Percentiles rank a stretch among this genome's conserved stretches.
Conservation (phyloP, 345 rosid genomes). For the Syzygium oleosum region DNA sequence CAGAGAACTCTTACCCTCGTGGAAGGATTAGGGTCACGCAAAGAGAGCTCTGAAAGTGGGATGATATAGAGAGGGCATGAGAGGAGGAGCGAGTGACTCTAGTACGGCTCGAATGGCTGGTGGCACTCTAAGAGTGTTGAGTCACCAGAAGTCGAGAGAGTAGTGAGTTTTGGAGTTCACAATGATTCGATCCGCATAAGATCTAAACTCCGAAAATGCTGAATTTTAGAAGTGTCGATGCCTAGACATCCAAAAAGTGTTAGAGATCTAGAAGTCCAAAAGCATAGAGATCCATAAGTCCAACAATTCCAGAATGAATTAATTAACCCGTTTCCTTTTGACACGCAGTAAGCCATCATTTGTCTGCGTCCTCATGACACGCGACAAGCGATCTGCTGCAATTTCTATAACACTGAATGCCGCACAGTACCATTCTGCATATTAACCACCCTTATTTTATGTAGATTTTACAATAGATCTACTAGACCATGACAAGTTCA, state of each 20-base stretch:
- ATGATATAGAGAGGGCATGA: neutral
- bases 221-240: neutral
- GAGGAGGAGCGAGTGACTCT: neutral
- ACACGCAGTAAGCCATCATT: neutral
- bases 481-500: neutral
- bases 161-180: neutral
- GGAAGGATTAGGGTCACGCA: neutral
- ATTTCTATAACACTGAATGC: neutral
- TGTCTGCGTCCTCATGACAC: neutral
- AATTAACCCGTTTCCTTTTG: neutral
- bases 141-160: neutral
- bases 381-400: accelerated
- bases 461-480: neutral
- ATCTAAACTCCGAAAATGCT: neutral
- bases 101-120: neutral
- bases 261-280: neutral
- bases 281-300: neutral
- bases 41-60: neutral
- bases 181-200: neutral
- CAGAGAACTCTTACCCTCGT: neutral
- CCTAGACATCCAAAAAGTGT: neutral
- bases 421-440: neutral
- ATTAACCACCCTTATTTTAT: neutral
- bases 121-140: neutral
- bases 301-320: neutral